These are phyloP conservation scores for Boletus edulis DNA, from an alignment of 768 basidiomycete genomes.

Conservation along the genomic window DNA sequence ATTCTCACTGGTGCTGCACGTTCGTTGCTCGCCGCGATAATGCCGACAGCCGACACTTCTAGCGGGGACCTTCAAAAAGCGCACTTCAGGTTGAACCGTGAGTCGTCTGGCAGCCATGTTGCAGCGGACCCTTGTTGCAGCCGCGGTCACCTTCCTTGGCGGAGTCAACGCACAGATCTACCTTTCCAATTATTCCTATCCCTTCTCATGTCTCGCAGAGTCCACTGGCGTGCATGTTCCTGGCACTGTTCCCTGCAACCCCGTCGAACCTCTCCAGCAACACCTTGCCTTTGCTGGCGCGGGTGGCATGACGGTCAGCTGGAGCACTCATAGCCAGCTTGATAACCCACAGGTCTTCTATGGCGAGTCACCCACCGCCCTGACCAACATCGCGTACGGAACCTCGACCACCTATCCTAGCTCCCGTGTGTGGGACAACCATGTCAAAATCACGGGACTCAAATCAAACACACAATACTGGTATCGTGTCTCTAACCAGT, in stretches of 20 bases:
- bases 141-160: conserved; percentile 6
- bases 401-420: conserved; percentile 21
- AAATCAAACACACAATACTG: conserved; percentile 25
- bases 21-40: neutral
- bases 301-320: conserved; percentile 28
- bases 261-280: conserved; percentile 27
- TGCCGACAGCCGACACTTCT: neutral
- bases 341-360: conserved; percentile 26
- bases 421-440: conserved; percentile 29
- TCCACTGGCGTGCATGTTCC: conserved; percentile 29
- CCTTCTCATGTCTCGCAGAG: conserved; percentile 24
- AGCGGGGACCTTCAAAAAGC: neutral
- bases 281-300: conserved; percentile 24
- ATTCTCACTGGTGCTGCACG: conserved; percentile 2
- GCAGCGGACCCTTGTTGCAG: conserved; percentile 3
- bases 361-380: conserved; percentile 15
- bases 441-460: conserved; percentile 26
- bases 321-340: conserved; percentile 21
- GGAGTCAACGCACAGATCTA: conserved; percentile 18
- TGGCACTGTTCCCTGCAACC: conserved; percentile 27
- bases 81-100: neutral
- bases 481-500: conserved; percentile 29
- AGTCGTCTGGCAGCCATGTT: conserved; percentile 1
- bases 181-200: conserved; percentile 7
- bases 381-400: conserved; percentile 20